Percentiles rank a stretch among this genome's conserved stretches.
Conservation (phyloP, 2,329 filamentous ascomycete species). For the Colletotrichum eremochloae region DNA sequence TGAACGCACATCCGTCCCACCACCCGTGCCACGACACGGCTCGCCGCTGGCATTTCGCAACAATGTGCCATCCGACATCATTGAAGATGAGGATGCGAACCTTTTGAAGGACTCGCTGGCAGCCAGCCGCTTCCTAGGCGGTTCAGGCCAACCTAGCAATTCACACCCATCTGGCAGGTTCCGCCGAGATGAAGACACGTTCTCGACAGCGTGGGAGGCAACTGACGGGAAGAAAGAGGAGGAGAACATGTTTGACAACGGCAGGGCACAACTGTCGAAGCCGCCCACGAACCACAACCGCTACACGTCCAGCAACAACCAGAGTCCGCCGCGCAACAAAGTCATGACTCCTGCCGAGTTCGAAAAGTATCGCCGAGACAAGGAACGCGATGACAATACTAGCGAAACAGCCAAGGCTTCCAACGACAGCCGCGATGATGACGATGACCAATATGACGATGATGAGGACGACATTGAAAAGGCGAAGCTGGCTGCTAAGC, state of each 20-base stretch:
- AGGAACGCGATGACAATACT: slow-evolving; percentile 68
- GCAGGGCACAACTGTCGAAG: slow-evolving; percentile 49
- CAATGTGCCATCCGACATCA: slow-evolving; percentile 53
- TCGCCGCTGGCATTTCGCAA: slow-evolving; percentile 49
- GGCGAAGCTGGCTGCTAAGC: slow-evolving; percentile 78
- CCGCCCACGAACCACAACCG: slow-evolving; percentile 13
- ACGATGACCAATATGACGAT: slow-evolving; percentile 77
- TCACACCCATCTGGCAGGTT: slow-evolving; percentile 49
- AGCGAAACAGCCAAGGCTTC: slow-evolving; percentile 55
- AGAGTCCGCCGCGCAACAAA: slow-evolving; percentile 70
- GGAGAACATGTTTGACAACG: slow-evolving; percentile 69
- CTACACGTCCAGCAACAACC: slow-evolving; percentile 51
- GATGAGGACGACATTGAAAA: slow-evolving; percentile 86
- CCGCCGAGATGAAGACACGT: slow-evolving; percentile 58
- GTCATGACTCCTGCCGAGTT: slow-evolving; percentile 94
- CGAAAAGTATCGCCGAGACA: slow-evolving; percentile 82
- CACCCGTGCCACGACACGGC: slow-evolving; percentile 57
- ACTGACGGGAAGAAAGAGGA: slow-evolving; percentile 53
- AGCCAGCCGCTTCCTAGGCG: slow-evolving; percentile 61
- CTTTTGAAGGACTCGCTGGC: slow-evolving; percentile 66
- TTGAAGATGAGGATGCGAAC: slow-evolving; percentile 66
- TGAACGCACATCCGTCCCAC: slow-evolving; percentile 51
- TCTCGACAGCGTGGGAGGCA: slow-evolving; percentile 47
- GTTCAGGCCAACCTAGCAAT: slow-evolving; percentile 21
- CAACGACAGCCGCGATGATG: slow-evolving; percentile 72